Evolutionary conservation across 345 rosid species (phyloP).

Genomic region (Lepidium aucheri): DNA sequence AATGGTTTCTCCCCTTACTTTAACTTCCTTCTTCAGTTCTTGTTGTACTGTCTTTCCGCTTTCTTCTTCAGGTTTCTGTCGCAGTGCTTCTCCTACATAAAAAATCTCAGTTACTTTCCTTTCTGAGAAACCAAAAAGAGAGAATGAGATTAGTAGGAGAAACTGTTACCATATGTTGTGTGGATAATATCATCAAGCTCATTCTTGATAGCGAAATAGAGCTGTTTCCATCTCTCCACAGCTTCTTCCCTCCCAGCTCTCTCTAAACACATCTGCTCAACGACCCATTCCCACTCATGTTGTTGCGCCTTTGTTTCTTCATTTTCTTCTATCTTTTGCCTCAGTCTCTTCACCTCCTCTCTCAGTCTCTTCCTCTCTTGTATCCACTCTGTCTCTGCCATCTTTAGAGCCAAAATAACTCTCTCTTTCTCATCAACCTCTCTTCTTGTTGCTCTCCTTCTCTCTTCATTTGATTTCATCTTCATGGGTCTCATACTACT

Average conservation of each 20-base stretch:
- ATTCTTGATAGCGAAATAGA: conserved; percentile 67
- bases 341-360: conserved; percentile 55
- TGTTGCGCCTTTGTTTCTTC: conserved; percentile 33
- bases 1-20: conserved; percentile 40
- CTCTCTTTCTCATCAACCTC: conserved; percentile 43
- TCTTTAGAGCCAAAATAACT: conserved; percentile 35
- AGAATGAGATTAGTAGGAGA: neutral
- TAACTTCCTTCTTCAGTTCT: conserved; percentile 53
- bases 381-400: conserved; percentile 56
- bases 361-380: conserved; percentile 56
- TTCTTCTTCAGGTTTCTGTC: conserved; percentile 42
- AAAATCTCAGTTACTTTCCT: neutral
- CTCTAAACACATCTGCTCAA: conserved; percentile 63
- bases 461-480: conserved; percentile 40
- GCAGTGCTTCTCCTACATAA: conserved; percentile 34
- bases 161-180: conserved; percentile 34
- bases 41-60: conserved; percentile 23
- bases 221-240: conserved; percentile 75
- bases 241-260: conserved; percentile 62
- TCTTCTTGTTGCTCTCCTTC: conserved; percentile 36
- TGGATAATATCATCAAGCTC: conserved; percentile 85
- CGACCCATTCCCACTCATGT: conserved; percentile 28
- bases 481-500: conserved; percentile 5
- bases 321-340: conserved; percentile 36
- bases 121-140: neutral